phyloP scores from a whole-genome alignment of 1,284 basidiomycete genomes.

The Microbotryum intermedium region DNA sequence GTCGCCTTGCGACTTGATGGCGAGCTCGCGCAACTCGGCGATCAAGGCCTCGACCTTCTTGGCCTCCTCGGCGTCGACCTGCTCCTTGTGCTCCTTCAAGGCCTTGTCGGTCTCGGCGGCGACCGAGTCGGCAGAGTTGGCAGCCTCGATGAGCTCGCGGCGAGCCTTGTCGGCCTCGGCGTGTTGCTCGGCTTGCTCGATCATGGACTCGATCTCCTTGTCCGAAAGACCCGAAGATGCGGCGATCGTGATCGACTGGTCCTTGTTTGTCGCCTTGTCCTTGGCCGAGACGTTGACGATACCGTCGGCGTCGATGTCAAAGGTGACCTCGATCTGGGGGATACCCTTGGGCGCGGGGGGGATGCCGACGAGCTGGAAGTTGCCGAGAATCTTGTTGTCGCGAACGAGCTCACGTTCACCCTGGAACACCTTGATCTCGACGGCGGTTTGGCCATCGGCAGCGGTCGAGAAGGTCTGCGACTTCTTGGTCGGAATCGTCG shows the following conservation, averaged over 20 bases:
- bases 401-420: slow-evolving; percentile 95
- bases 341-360: slow-evolving; percentile 97
- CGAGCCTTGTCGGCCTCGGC: slow-evolving; percentile 70
- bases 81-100: slow-evolving; percentile 95
- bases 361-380: slow-evolving; percentile 97
- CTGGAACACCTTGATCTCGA: slow-evolving; percentile 63
- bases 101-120: slow-evolving; percentile 94
- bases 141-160: slow-evolving; percentile 83
- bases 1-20: slow-evolving; percentile 79
- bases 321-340: slow-evolving; percentile 97
- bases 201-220: slow-evolving; percentile 96
- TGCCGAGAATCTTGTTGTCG: slow-evolving; percentile 98
- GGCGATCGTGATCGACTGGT: slow-evolving; percentile 86
- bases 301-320: slow-evolving; percentile 88
- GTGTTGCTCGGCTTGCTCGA: slow-evolving; percentile 84
- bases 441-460: slow-evolving; percentile 70
- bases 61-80: slow-evolving; percentile 83
- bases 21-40: slow-evolving; percentile 80
- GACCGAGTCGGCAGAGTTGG: slow-evolving; percentile 93
- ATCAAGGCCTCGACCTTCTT: slow-evolving; percentile 86
- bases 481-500: slow-evolving; percentile 99
- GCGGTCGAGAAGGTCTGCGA: slow-evolving; percentile 97
- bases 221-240: slow-evolving; percentile 93
- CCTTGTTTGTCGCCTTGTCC: slow-evolving; percentile 94
- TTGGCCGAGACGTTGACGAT: slow-evolving; percentile 92